phyloP scores from a whole-genome alignment of 352 stramenopile species.

The Phytophthora syringae region DNA sequence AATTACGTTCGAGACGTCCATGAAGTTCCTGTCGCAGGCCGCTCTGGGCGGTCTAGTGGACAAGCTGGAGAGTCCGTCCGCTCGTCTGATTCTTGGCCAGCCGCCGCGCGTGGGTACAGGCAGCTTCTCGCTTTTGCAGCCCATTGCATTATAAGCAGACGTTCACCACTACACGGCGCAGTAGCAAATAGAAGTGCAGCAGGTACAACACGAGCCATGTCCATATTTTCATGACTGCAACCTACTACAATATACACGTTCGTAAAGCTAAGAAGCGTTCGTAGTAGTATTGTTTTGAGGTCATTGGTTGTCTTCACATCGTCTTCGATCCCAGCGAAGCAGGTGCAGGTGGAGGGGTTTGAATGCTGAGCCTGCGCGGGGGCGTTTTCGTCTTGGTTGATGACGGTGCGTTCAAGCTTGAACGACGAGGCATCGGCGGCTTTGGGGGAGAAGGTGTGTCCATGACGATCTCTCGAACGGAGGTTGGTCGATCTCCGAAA shows the following conservation, averaged over 20 bases:
- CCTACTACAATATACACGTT: constrained; percentile 43
- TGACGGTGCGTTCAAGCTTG: constrained; percentile 56
- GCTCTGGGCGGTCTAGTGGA: constrained; percentile 92
- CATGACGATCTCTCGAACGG: not conserved
- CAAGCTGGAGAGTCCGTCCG: constrained; percentile 93
- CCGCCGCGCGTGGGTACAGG: constrained; percentile 96
- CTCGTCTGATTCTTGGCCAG: constrained; percentile 95
- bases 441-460: constrained; percentile 19
- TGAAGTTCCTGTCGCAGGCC: constrained; percentile 97
- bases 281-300: not conserved
- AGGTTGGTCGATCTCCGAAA: constrained; percentile 43
- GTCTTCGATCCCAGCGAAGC: constrained; percentile 5
- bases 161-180: constrained; percentile 5
- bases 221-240: constrained; percentile 44
- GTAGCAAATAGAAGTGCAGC: constrained; percentile 34
- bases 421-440: constrained; percentile 31
- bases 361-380: constrained; percentile 54
- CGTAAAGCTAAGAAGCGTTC: constrained; percentile 25
- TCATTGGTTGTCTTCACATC: constrained; percentile 4
- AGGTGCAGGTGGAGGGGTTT: constrained; percentile 23
- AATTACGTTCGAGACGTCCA: constrained; percentile 99
- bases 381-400: constrained; percentile 36
- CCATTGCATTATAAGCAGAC: constrained; percentile 73
- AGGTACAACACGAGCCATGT: constrained; percentile 38
- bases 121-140: constrained; percentile 94